Percentiles rank a stretch among this genome's conserved stretches.
Conservation (phyloP, 768 basidiomycete species). For the Pisolithus orientalis region DNA sequence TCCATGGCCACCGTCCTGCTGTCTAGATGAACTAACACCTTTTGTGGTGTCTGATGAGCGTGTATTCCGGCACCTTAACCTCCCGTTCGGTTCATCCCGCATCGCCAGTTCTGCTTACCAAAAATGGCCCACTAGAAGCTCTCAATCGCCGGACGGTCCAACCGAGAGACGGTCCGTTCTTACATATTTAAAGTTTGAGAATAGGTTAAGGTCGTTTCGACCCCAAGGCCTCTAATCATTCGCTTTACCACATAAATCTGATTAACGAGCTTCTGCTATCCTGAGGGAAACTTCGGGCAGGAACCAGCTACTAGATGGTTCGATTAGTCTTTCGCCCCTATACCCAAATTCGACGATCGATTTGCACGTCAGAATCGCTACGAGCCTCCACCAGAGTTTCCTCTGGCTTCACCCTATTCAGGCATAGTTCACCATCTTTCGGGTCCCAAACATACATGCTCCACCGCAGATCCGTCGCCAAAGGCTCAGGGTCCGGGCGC, state of each 20-base stretch:
- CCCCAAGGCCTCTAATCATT: too few species aligned
- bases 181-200: conserved; percentile 7
- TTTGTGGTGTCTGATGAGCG: too few species aligned
- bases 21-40: too few species aligned
- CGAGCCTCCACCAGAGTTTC: too few species aligned
- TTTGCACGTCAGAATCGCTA: conserved; percentile 77
- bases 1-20: too few species aligned
- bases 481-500: conserved; percentile 70
- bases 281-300: conserved; percentile 86
- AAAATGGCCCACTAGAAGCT: conserved; percentile 68
- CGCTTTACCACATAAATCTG: too few species aligned
- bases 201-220: too few species aligned
- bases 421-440: too few species aligned
- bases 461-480: conserved; percentile 8
- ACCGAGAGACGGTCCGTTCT: conserved; percentile 46
- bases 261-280: conserved; percentile 16
- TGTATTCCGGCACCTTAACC: too few species aligned
- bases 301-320: conserved; percentile 93
- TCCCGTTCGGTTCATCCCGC: conserved; percentile 42
- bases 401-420: too few species aligned
- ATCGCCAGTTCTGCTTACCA: conserved; percentile 70
- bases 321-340: conserved; percentile 96
- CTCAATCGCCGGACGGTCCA: conserved; percentile 51
- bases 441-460: too few species aligned
- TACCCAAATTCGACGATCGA: conserved; percentile 93